Conservation (phyloP, 805 yeast genomes). For the Candida saitoana region DNA sequence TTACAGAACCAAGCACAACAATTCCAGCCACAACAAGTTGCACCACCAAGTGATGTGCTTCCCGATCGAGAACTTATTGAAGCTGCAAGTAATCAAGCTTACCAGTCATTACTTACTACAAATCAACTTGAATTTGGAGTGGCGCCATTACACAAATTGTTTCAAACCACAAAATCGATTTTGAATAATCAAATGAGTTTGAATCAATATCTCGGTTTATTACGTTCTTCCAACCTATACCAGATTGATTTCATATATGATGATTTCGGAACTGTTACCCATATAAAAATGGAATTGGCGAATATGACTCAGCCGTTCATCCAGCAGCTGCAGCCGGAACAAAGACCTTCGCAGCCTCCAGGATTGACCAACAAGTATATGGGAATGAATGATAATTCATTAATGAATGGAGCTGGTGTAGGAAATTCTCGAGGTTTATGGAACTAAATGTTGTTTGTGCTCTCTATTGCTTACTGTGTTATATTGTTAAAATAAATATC, state of each 20-base stretch:
- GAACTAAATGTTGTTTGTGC: neutral
- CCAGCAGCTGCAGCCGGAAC: neutral
- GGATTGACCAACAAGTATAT: conserved; percentile 11
- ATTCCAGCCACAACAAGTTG: conserved; percentile 7
- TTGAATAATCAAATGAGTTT: conserved; percentile 27
- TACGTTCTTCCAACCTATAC: conserved; percentile 17
- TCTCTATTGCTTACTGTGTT: neutral
- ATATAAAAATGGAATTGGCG: conserved; percentile 27
- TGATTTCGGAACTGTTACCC: conserved; percentile 43
- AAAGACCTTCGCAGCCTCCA: conserved; percentile 11
- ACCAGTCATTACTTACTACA: conserved; percentile 29
- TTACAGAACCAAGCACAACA: conserved; percentile 4
- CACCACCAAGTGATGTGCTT: conserved; percentile 2
- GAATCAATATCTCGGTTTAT: conserved; percentile 25
- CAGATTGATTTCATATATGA: conserved; percentile 44
- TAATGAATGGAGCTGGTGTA: neutral
- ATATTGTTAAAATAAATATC: no score
- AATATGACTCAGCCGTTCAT: conserved; percentile 1
- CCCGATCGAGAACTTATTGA: conserved; percentile 36
- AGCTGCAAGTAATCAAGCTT: conserved; percentile 39
- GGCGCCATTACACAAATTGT: conserved; percentile 31
- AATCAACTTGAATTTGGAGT: conserved; percentile 35
- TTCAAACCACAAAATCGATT: conserved; percentile 26
- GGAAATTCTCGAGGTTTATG: conserved; percentile 3
- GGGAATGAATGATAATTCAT: neutral